Percentiles rank a stretch among this genome's conserved stretches.
Conservation (phyloP, 495 filamentous ascomycete genomes). For the Astrothelium subdiscretum region DNA sequence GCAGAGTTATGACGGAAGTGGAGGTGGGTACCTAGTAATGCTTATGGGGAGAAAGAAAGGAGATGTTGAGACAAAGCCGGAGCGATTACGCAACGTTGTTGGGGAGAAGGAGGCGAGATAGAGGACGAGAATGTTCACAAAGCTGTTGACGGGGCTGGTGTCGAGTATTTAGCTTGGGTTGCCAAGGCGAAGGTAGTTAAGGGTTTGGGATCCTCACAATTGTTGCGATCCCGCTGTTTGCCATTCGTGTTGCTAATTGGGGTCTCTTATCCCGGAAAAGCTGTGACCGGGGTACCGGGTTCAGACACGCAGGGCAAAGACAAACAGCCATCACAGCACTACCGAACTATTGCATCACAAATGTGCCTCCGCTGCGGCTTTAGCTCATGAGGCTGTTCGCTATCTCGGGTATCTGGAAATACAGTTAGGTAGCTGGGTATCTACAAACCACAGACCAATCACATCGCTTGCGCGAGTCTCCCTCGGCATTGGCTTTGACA, state of each 20-base stretch:
- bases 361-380: neutral
- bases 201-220: neutral
- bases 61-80: no score
- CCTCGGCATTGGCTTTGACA: neutral
- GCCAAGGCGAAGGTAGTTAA: neutral
- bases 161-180: neutral
- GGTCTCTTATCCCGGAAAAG: neutral
- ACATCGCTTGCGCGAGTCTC: neutral
- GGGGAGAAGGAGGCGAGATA: neutral
- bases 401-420: slow-evolving; percentile 2
- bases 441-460: neutral
- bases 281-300: neutral
- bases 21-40: neutral
- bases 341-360: neutral
- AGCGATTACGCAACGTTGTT: no score
- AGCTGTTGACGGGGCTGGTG: neutral
- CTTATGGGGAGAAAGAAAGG: neutral
- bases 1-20: neutral
- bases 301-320: neutral
- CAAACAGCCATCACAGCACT: neutral
- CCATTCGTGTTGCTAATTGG: neutral
- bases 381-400: neutral
- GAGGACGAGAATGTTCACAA: neutral
- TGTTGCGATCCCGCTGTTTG: neutral
- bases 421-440: neutral